Conservation (phyloP, 768 basidiomycete species). For the Mrakia hoshinonis region DNA sequence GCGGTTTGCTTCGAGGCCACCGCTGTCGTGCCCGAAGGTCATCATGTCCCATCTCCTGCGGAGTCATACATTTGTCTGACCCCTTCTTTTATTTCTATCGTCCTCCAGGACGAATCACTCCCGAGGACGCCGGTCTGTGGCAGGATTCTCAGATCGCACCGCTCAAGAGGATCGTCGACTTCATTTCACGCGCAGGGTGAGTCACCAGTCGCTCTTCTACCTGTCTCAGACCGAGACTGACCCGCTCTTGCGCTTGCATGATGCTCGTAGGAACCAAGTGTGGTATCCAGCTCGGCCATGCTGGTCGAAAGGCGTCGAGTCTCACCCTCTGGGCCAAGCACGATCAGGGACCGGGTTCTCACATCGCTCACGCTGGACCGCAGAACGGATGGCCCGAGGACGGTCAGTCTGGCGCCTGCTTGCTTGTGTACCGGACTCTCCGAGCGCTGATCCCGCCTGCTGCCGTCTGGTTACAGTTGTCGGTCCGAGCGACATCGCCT, state of each 20-base stretch:
- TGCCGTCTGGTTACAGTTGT: slow-evolving; percentile 42
- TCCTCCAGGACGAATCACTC: slow-evolving; percentile 47
- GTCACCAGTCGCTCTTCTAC: too few relatives aligned
- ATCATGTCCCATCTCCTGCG: neutral
- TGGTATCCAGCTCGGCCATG: slow-evolving; percentile 72
- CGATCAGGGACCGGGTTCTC: slow-evolving; percentile 13
- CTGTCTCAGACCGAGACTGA: neutral
- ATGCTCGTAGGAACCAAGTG: slow-evolving; percentile 46
- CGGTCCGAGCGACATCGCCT: slow-evolving; percentile 55
- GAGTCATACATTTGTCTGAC: neutral
- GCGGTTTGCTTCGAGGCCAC: slow-evolving; percentile 67
- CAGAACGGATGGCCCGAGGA: slow-evolving; percentile 61
- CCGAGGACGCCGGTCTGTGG: slow-evolving; percentile 50
- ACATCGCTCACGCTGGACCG: slow-evolving; percentile 46
- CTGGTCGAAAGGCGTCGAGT: slow-evolving; percentile 62
- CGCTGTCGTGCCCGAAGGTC: slow-evolving; percentile 58
- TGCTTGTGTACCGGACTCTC: neutral
- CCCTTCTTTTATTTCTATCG: neutral
- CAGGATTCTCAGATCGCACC: slow-evolving; percentile 61
- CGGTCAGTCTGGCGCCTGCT: neutral
- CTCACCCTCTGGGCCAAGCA: slow-evolving; percentile 53
- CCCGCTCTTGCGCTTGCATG: neutral
- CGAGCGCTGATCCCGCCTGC: neutral
- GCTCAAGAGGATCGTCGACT: slow-evolving; percentile 62
- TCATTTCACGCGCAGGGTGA: slow-evolving; percentile 58